phyloP scores from a whole-genome alignment of 1,284 basidiomycete genomes.

The Neolentinus lepideus region DNA sequence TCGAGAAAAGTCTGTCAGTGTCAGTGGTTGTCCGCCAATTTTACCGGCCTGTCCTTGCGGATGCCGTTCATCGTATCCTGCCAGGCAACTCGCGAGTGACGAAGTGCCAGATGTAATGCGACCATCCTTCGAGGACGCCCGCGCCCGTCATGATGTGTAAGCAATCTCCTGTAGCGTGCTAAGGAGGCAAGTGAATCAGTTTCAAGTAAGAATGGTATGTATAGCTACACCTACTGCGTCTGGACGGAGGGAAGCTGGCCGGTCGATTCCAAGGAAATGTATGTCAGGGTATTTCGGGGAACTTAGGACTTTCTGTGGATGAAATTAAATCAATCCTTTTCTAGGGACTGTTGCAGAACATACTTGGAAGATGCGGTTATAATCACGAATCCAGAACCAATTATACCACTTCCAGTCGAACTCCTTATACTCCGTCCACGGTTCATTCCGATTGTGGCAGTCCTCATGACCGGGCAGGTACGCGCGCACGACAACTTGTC shows the following conservation, averaged over 20 bases:
- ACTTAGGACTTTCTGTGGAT: conserved; percentile 32
- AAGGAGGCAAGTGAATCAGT: conserved; percentile 5
- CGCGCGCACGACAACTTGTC: conserved; percentile 49
- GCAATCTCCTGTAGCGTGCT: conserved; percentile 56
- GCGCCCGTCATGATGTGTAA: conserved; percentile 57
- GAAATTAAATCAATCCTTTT: not conserved
- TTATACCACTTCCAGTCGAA: conserved; percentile 32
- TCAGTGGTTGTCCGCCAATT: too few relatives aligned
- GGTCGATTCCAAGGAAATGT: conserved; percentile 51
- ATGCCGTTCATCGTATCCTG: not conserved
- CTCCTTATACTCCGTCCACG: conserved; percentile 35
- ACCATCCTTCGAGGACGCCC: conserved; percentile 65
- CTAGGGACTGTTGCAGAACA: too few relatives aligned
- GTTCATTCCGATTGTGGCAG: conserved; percentile 39
- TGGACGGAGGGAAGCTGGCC: conserved; percentile 50
- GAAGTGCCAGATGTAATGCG: conserved; percentile 62
- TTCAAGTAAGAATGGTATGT: not conserved
- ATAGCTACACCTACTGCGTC: conserved; percentile 41
- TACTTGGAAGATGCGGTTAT: conserved; percentile 51
- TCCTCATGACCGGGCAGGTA: conserved; percentile 61
- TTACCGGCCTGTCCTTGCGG: too few relatives aligned
- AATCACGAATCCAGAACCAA: conserved; percentile 51
- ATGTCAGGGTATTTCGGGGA: conserved; percentile 40
- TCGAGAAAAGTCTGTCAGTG: too few relatives aligned
- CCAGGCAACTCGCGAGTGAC: conserved; percentile 30